Conservation (phyloP, 2,329 filamentous ascomycete species). For the Bipolaris cookei region DNA sequence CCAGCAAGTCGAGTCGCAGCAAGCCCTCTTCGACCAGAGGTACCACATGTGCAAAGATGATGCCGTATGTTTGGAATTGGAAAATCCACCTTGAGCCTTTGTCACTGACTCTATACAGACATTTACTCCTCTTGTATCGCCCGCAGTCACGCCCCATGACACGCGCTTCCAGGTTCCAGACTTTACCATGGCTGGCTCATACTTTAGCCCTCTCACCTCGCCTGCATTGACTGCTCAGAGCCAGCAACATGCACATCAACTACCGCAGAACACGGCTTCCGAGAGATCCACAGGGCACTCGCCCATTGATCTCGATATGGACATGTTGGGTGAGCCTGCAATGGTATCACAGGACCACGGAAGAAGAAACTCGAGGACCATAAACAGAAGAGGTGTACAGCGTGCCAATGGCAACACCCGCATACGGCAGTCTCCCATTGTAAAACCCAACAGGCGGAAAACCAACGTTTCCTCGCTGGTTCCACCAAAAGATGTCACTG, state of each 20-base stretch:
- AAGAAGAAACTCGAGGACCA: slow-evolving; percentile 34
- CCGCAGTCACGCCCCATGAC: slow-evolving; percentile 82
- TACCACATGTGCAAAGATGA: slow-evolving; percentile 73
- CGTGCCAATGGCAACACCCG: slow-evolving; percentile 53
- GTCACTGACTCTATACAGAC: slow-evolving; percentile 62
- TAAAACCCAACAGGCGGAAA: slow-evolving; percentile 65
- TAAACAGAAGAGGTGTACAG: slow-evolving; percentile 60
- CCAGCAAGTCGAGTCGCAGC: slow-evolving; percentile 61
- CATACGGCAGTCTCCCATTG: slow-evolving; percentile 74
- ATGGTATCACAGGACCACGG: slow-evolving; percentile 53
- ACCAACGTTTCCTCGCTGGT: slow-evolving; percentile 53
- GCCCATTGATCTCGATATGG: slow-evolving; percentile 55
- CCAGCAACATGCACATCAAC: slow-evolving; percentile 40
- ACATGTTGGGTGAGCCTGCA: slow-evolving; percentile 51
- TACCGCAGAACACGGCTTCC: slow-evolving; percentile 56
- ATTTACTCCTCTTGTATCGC: slow-evolving; percentile 81
- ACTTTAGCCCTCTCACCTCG: slow-evolving; percentile 84
- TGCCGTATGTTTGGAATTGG: slow-evolving; percentile 57
- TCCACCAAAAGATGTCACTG: slow-evolving; percentile 54
- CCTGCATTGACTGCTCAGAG: slow-evolving; percentile 77
- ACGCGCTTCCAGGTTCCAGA: slow-evolving; percentile 66
- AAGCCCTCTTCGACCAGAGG: slow-evolving; percentile 68
- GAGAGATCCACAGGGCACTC: slow-evolving; percentile 58
- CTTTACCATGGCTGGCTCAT: slow-evolving; percentile 70
- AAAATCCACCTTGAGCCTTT: not conserved